Conservation (phyloP, 441 rosid species). For the Jatropha multifida region DNA sequence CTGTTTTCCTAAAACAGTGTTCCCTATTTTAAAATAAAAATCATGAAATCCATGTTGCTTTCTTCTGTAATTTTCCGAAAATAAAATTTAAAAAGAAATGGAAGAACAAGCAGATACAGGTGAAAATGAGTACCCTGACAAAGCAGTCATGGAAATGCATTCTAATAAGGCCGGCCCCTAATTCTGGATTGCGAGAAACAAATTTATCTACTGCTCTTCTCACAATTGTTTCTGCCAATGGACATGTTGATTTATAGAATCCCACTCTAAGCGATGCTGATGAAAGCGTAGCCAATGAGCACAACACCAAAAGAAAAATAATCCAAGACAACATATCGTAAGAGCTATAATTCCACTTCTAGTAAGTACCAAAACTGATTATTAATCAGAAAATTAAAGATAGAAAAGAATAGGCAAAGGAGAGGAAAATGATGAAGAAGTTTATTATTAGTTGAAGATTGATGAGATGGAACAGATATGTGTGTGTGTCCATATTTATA, state of each 20-base stretch:
- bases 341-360: no score
- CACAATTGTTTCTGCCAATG: conserved; percentile 1
- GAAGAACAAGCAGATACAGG: background rate
- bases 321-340: background rate
- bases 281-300: background rate
- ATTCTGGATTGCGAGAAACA: background rate
- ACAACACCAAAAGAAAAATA: background rate
- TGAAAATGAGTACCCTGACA: background rate
- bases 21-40: no score
- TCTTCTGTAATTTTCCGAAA: background rate
- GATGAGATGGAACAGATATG: no score
- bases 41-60: no score
- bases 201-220: background rate
- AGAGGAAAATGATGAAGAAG: no score
- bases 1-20: no score
- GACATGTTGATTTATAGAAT: background rate
- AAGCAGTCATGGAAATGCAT: conserved; percentile 17
- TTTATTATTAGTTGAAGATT: no score
- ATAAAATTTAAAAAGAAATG: background rate
- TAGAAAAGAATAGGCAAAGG: no score
- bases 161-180: conserved; percentile 14
- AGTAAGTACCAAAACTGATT: no score
- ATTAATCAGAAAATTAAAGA: no score
- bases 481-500: no score
- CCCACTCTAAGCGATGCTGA: conserved; percentile 7